Evolutionary conservation across 331 rosid genomes (phyloP), one percentile per base, ranked within the genome.

Genomic region (Rhamnella rubrinervis): DNA sequence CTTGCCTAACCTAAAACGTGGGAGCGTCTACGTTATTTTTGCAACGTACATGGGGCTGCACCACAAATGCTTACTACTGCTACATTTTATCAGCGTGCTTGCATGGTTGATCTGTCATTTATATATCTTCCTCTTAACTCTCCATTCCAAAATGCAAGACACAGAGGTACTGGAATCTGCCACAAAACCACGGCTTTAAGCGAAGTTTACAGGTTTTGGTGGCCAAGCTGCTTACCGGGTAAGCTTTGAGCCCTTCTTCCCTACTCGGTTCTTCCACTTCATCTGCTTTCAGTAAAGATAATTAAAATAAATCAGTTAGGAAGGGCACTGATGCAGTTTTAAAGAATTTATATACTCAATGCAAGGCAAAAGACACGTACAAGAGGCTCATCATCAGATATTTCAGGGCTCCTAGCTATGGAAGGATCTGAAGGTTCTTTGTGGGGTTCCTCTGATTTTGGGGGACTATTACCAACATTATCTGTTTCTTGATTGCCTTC

Each of bases 361-460:
- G 77, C 58, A 77, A 66, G 55, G 79, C 38, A 23, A 28, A 51
- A 67, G 76, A 63, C 49, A 28, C 55, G 59, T 87, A 90, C 96
- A 76, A 90, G 84, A 74, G 96, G 96, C 80, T 79, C 84, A 8
- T 90, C 88, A 20, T 90, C 96, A 51, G 91, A 82, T 80, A 85
- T 78, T 82, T 90, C 89, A 39, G 67, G 68, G 44, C 50, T 74
- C 61, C 58, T 58, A 25, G 41, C 78, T 35, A 20, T 67, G 40
- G 68, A 66, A 26, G 77, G 83, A 69, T 65, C 74, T 38, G 84
- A 71, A 41, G 84, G 52, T 52, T 73, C 72, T 53, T 10, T 57
- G 59, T 68, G 76, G 28, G 77, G 65, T 37, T 75, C 85, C 68
- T 81, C 66, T 53, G 38, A 75, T 77, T 77, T 80, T 49, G 52